Conservation (phyloP, 768 basidiomycete species). For the Boletellus ananas region DNA sequence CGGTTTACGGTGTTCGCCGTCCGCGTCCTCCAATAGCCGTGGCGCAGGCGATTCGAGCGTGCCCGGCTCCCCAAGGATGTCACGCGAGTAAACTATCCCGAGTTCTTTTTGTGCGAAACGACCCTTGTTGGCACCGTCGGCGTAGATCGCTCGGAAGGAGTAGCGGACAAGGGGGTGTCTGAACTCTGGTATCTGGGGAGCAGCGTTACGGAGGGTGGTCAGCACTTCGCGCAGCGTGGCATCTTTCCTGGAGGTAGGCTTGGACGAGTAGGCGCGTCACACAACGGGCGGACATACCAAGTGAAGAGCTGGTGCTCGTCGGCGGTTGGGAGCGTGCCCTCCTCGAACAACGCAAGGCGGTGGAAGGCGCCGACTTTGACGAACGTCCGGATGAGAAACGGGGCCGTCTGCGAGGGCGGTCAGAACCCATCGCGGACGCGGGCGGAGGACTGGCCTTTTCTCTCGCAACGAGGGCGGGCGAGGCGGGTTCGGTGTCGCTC, state of each 20-base stretch:
- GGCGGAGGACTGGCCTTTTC: slow-evolving; percentile 45
- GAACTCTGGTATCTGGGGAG: slow-evolving; percentile 66
- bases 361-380: slow-evolving; percentile 81
- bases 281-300: slow-evolving; percentile 45
- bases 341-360: slow-evolving; percentile 69
- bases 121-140: slow-evolving; percentile 68
- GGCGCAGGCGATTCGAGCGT: slow-evolving; percentile 53
- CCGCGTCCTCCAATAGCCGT: slow-evolving; percentile 52
- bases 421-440: not conserved
- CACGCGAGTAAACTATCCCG: slow-evolving; percentile 77
- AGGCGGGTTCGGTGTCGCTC: slow-evolving; percentile 39
- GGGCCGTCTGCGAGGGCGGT: slow-evolving; percentile 52
- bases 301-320: slow-evolving; percentile 83
- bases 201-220: slow-evolving; percentile 69
- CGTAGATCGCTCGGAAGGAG: slow-evolving; percentile 76
- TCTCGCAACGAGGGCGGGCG: slow-evolving; percentile 45
- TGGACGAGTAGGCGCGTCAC: not conserved
- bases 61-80: slow-evolving; percentile 80
- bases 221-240: slow-evolving; percentile 77
- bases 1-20: slow-evolving; percentile 28
- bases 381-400: slow-evolving; percentile 80
- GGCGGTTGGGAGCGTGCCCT: slow-evolving; percentile 68
- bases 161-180: slow-evolving; percentile 80
- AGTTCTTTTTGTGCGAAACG: slow-evolving; percentile 74
- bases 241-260: slow-evolving; percentile 57